Percentiles rank a stretch among this genome's conserved stretches.
Conservation (phyloP, 768 basidiomycete genomes). For the Russula ochroleuca region DNA sequence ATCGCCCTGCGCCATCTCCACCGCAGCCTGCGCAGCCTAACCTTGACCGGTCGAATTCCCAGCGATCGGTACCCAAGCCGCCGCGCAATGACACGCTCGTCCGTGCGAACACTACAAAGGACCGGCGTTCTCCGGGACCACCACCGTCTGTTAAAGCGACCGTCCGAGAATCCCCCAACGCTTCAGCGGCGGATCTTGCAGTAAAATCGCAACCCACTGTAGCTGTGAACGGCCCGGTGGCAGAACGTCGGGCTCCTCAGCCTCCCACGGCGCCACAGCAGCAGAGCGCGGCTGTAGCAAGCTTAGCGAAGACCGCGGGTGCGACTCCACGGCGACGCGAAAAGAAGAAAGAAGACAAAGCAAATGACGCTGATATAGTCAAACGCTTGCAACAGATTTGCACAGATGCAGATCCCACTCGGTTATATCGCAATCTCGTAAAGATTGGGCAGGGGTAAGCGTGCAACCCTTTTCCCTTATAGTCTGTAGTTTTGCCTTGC, state of each 20-base stretch:
- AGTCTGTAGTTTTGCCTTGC: background rate
- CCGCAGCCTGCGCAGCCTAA: conserved; percentile 58
- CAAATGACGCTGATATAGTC: too few species aligned
- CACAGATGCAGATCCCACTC: too few species aligned
- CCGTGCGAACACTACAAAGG: conserved; percentile 66
- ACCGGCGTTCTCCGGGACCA: conserved; percentile 46
- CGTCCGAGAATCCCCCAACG: conserved; percentile 18
- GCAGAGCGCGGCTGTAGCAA: conserved; percentile 52
- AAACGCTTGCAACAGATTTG: too few species aligned
- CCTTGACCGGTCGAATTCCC: conserved; percentile 80
- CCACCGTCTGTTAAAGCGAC: conserved; percentile 29
- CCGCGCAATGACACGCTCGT: conserved; percentile 41
- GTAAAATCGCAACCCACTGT: conserved; percentile 8
- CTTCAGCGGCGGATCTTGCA: conserved; percentile 23
- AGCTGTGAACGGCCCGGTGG: background rate
- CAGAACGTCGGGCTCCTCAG: conserved; percentile 36
- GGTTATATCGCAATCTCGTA: too few species aligned
- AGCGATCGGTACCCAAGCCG: conserved; percentile 54
- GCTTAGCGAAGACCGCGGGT: conserved; percentile 62
- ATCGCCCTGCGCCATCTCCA: conserved; percentile 75
- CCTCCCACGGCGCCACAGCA: conserved; percentile 40
- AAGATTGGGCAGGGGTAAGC: conserved; percentile 79
- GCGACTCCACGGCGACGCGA: conserved; percentile 68
- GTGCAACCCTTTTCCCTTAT: background rate
- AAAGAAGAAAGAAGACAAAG: background rate